Base-by-base conservation (phyloP, 2,329 filamentous ascomycete species). In the Thielaviopsis punctulata region DNA sequence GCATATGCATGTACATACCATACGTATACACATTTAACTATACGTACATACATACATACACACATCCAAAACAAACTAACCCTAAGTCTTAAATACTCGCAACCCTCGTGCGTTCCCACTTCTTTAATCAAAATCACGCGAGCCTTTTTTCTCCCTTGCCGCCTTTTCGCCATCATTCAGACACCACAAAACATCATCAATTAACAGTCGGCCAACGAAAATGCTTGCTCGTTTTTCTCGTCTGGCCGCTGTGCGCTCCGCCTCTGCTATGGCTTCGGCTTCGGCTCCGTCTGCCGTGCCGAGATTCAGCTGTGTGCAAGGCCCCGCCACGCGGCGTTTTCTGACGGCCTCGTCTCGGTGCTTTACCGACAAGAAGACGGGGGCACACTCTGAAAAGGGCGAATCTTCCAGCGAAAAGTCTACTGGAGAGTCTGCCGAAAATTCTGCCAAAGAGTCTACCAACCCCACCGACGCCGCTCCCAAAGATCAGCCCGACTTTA, bases 401-500 rank as follows among this genome's bases (percentile, higher is more conserved):
- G n/a, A n/a, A n/a, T n/a, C n/a, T 5, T 27, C 25, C 10, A 10
- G 5, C 10, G 10, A 39, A 39, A 18, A 41, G 9, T 5, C 36
- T 18, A n/a, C n/a, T n/a, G n/a, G n/a, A n/a, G n/a, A n/a, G n/a
- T n/a, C n/a, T n/a, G n/a, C n/a, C n/a, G 6, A n/a, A 13, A 39
- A 39, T 5, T 27, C 25, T 27, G 25, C 25, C 10, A 27, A 39
- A 39, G 8, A 41, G 9, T 5, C 36, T 18, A n/a, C n/a, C 36
- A n/a, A 41, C 36, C 36, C n/a, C 36, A 41, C 36, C 36, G 36
- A 41, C 36, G n/a, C 36, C 36, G 36, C 18, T 18, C n/a, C 36
- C 36, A n/a, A 15, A 7, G 36, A 64, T 30, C 44, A 58, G 49
- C 60, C 62, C 49, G 66, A 69, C 22, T 72, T 77, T 50, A 75